Percentiles rank a stretch among this genome's conserved stretches.
phyloP scores from a whole-genome alignment of 305 asterid species.

The Rubia occidens region DNA sequence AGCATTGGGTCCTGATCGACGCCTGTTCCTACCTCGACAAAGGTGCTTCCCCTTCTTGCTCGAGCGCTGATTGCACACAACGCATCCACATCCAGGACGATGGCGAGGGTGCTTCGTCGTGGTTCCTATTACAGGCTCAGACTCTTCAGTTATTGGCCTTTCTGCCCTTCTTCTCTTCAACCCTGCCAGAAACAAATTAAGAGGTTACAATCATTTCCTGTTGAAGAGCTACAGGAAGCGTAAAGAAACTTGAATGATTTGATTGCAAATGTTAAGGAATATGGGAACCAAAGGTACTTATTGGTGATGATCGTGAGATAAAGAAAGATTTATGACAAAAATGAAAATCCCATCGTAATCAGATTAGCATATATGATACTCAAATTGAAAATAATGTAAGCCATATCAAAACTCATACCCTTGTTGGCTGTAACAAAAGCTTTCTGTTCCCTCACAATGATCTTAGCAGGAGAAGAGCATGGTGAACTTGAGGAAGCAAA shows the following conservation, averaged over 20 bases:
- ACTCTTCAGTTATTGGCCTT: not conserved
- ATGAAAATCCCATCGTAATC: too few species aligned
- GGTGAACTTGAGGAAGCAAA: not conserved
- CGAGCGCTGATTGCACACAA: slow-evolving; percentile 80
- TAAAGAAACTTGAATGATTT: too few species aligned
- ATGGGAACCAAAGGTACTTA: too few species aligned
- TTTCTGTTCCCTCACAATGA: not conserved
- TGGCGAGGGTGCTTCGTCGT: slow-evolving; percentile 70
- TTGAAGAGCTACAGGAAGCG: too few species aligned
- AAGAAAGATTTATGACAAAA: too few species aligned
- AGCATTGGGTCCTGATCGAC: not conserved
- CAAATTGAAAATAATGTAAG: too few species aligned
- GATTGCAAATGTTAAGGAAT: too few species aligned
- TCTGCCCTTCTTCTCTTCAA: not conserved
- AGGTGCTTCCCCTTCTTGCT: slow-evolving; percentile 42
- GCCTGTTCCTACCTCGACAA: not conserved
- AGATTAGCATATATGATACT: too few species aligned
- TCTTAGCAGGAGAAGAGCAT: not conserved
- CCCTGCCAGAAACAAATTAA: not conserved
- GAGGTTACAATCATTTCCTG: not conserved
- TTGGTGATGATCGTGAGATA: too few species aligned
- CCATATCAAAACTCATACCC: not conserved
- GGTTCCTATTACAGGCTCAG: slow-evolving; percentile 1
- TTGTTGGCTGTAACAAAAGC: not conserved
- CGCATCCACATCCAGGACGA: slow-evolving; percentile 61